Percentiles rank a stretch among this genome's conserved stretches.
These are phyloP conservation scores for Entomortierella parvispora DNA, from an alignment of 192 early-diverging fungal genomes.

Conservation along the genomic window DNA sequence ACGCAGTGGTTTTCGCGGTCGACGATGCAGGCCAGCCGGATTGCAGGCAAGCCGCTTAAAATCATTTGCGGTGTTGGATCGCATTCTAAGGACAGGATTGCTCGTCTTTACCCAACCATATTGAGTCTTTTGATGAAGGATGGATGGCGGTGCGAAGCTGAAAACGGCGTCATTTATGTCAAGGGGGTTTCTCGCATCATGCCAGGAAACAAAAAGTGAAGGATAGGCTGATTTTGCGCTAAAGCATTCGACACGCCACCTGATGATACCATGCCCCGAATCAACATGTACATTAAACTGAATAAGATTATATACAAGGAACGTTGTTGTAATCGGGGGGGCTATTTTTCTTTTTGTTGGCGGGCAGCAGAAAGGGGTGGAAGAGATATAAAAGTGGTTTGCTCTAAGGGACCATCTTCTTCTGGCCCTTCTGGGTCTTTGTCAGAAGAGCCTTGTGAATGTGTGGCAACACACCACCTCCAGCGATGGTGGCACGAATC, in stretches of 20 bases:
- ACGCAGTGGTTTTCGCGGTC: conserved; percentile 66
- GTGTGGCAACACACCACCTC: conserved; percentile 86
- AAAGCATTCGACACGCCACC: no score
- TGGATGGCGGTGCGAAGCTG: conserved; percentile 66
- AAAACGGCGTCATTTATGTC: conserved; percentile 65
- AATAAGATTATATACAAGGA: no score
- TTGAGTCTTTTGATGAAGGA: conserved; percentile 56
- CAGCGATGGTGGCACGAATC: conserved; percentile 91
- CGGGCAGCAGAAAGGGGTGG: no score
- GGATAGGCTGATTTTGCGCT: no score
- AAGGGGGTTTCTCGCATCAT: conserved; percentile 45
- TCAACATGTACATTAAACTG: no score
- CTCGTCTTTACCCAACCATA: conserved; percentile 66
- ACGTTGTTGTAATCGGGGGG: no score
- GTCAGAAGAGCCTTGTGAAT: conserved; percentile 70
- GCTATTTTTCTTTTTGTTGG: no score
- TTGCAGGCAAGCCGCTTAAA: conserved; percentile 58
- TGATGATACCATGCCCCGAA: no score
- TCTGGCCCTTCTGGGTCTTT: conserved; percentile 61
- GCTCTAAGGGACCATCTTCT: conserved; percentile 48
- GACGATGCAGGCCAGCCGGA: conserved; percentile 40
- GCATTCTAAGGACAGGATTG: conserved; percentile 67
- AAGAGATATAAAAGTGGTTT: no score
- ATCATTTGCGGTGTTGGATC: conserved; percentile 76
- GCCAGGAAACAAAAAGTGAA: conserved; percentile 9